A percentile compares a stretch with the other conserved stretches of the same genome.
phyloP scores from a whole-genome alignment of 805 yeast species.

The Phaffomyces thermotolerans region DNA sequence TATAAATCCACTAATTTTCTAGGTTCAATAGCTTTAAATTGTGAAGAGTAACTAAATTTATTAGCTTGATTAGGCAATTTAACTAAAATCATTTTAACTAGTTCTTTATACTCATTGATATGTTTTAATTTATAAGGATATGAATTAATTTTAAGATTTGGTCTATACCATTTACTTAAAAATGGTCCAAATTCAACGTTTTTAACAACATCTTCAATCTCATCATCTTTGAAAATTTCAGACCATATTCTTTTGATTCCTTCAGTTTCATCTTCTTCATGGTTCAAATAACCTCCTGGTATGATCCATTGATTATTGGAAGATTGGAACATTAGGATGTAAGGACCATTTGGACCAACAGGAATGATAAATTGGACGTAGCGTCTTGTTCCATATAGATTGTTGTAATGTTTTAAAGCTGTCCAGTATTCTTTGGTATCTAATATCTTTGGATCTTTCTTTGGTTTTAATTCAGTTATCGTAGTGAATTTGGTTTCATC shows the following conservation, averaged over 20 bases:
- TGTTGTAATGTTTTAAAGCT: conserved; percentile 4
- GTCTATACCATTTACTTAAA: conserved; percentile 14
- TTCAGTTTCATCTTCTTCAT: conserved; percentile 10
- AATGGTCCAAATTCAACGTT: conserved; percentile 7
- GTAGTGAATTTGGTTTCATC: too few relatives aligned
- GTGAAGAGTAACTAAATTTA: conserved; percentile 3
- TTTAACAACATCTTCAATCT: neutral
- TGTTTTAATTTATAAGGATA: conserved; percentile 13
- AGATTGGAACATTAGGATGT: conserved; percentile 7
- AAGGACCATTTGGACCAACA: conserved; percentile 9
- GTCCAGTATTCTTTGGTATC: conserved; percentile 4
- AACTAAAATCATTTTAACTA: conserved; percentile 9
- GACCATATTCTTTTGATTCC: conserved; percentile 10
- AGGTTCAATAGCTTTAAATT: conserved; percentile 6
- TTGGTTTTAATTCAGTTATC: neutral
- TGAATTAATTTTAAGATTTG: conserved; percentile 8
- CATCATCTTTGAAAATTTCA: conserved; percentile 9
- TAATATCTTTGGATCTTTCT: conserved; percentile 3
- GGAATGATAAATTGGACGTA: conserved; percentile 12
- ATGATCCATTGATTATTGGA: neutral
- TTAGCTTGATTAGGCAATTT: conserved; percentile 5
- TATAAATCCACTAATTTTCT: conserved; percentile 9
- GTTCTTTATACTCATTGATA: conserved; percentile 8
- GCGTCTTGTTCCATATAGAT: conserved; percentile 5
- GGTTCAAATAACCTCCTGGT: conserved; percentile 11